A percentile compares a stretch with the other conserved stretches of the same genome.
phyloP scores from a whole-genome alignment of 192 early-diverging fungal species.

The Gryganskiella cystojenkinii region DNA sequence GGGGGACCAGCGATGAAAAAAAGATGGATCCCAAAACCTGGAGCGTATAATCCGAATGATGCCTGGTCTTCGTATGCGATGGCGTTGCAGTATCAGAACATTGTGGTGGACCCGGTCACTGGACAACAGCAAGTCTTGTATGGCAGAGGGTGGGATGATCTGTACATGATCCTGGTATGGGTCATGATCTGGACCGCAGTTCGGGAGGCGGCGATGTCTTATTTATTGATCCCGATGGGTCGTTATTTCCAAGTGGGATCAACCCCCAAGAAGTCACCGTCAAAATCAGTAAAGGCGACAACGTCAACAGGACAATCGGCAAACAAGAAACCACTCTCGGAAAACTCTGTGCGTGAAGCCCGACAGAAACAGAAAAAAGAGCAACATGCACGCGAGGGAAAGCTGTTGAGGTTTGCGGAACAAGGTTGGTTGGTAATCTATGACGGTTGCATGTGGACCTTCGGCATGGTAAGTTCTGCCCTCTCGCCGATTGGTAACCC shows the following conservation, averaged over 20 bases:
- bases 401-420: constrained; percentile 69
- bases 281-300: constrained; percentile 16
- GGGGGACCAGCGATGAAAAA: constrained; percentile 23
- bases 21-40: constrained; percentile 13
- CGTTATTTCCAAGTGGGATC: constrained; percentile 23
- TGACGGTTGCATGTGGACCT: constrained; percentile 71
- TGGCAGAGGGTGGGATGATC: constrained; percentile 69
- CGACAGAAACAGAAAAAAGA: constrained; percentile 11
- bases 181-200: constrained; percentile 70
- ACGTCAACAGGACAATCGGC: constrained; percentile 60
- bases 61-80: constrained; percentile 33
- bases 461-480: constrained; percentile 70
- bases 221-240: constrained; percentile 58
- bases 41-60: constrained; percentile 23
- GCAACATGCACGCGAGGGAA: constrained; percentile 42
- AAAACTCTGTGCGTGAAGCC: background rate
- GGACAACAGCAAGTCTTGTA: constrained; percentile 46
- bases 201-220: constrained; percentile 66
- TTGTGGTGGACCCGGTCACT: constrained; percentile 14
- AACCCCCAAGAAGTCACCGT: constrained; percentile 2
- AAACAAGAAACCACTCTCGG: background rate
- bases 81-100: constrained; percentile 31
- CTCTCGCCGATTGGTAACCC: too few species aligned
- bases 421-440: constrained; percentile 79
- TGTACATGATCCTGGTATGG: constrained; percentile 73